Base-by-base conservation (phyloP, 2,329 filamentous ascomycete genomes). In the Colletotrichum sojae region DNA sequence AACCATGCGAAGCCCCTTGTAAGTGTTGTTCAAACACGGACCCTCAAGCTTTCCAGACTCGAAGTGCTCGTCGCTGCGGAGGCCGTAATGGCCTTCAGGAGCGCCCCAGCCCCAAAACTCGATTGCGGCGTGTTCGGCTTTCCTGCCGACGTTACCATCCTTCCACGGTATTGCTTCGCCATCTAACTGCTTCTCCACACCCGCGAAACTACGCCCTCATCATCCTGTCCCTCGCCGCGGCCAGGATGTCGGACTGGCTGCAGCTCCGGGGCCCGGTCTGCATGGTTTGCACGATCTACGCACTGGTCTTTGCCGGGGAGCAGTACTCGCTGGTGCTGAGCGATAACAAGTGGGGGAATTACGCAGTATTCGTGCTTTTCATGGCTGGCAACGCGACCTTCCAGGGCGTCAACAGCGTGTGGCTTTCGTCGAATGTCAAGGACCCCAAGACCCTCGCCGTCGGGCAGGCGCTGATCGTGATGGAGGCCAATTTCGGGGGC, bases 1-100 rank as follows among this genome's bases (percentile, higher is more conserved):
- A 1, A 84, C 76, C 1, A 89, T 70, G 2, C 86, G 82, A 0
- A 89, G 61, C 0, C 78, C 81, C 70, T 89, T 89, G 78, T 88
- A 89, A 0, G 86, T 88, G 73, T 89, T 88, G 64, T 80, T 81
- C 18, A 57, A 10, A 6, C n/a, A 40, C 13, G 46, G 18, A 8
- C 25, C 39, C 16, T 57, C 25, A 16, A 25, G 31, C 4, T 72
- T 84, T 86, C 84, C 84, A 86, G 4, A 86, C 83, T 0, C 81
- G 16, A 49, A 67, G 64, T 69, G 68, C 57, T 45, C 67, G 63
- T 57, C 56, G 31, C 51, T 62, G 15, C 40, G 25, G 16, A 18
- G 18, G 8, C 60, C 66, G 31, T 57, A 59, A n/a, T n/a, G n/a
- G 13, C 62, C 70, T 49, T 73, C 73, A 43, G 68, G 66, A 16